Evolutionary conservation across 352 stramenopile species (phyloP).

Genomic region (Phytophthora agathidicida): DNA sequence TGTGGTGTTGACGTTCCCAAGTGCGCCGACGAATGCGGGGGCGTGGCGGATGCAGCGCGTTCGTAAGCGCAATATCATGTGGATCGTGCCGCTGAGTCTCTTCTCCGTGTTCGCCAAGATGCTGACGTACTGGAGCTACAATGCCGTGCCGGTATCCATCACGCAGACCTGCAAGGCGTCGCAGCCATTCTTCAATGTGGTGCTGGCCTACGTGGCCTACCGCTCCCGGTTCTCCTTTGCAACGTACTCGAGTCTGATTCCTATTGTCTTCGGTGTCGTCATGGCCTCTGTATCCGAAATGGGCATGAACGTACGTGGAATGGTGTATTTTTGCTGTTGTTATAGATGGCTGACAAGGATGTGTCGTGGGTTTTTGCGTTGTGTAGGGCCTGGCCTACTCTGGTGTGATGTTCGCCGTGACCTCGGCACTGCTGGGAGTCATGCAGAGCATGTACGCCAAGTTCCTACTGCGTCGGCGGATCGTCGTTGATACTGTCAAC

Average conservation of each 20-base stretch:
- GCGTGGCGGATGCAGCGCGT: constrained; percentile 73
- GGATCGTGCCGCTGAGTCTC: constrained; percentile 81
- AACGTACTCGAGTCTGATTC: constrained; percentile 82
- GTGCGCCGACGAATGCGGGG: constrained; percentile 37
- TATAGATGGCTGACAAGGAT: constrained; percentile 1
- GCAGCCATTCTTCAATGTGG: constrained; percentile 88
- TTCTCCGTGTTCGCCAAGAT: constrained; percentile 83
- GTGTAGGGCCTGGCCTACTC: constrained; percentile 68
- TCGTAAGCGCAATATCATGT: constrained; percentile 66
- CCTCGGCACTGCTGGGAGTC: constrained; percentile 76
- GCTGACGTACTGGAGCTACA: constrained; percentile 91
- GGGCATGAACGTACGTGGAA: constrained; percentile 75
- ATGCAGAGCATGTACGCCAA: constrained; percentile 92
- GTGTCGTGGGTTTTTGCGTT: constrained; percentile 5
- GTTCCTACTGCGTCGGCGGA: constrained; percentile 79
- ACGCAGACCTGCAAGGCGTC: constrained; percentile 89
- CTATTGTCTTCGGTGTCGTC: constrained; percentile 84
- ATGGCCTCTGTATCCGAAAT: constrained; percentile 89
- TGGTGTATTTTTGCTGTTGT: too few relatives aligned
- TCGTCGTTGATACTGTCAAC: constrained; percentile 82
- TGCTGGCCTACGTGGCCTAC: constrained; percentile 78
- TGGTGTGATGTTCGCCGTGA: constrained; percentile 74
- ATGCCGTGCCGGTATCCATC: constrained; percentile 82
- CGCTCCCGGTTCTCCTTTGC: constrained; percentile 70
- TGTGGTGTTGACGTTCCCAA: constrained; percentile 77